These are phyloP conservation scores for Takashimella koratensis DNA, from an alignment of 1,284 basidiomycete genomes.

Conservation along the genomic window DNA sequence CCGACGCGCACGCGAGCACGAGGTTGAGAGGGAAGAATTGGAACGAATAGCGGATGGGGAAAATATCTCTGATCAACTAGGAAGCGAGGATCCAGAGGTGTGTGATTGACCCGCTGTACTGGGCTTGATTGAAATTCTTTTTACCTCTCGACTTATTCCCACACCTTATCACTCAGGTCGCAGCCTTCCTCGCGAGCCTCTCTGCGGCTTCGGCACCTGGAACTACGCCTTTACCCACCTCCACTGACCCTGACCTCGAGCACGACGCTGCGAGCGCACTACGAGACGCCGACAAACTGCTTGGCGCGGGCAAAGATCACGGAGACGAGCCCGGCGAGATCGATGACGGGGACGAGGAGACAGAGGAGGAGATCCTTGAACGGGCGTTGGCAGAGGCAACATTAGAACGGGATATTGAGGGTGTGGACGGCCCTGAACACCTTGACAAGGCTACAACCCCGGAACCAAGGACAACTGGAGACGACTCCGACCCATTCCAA, in stretches of 20 bases:
- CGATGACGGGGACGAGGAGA: conserved; percentile 29
- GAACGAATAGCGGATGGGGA: not conserved
- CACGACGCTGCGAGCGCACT: conserved; percentile 15
- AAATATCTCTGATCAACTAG: not conserved
- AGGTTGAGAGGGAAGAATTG: not conserved
- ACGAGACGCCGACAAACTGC: too few species aligned
- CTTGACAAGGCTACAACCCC: not conserved
- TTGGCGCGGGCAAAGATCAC: too few species aligned
- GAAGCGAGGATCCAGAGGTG: conserved; percentile 7
- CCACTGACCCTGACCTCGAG: conserved; percentile 4
- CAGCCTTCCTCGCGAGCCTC: conserved; percentile 11
- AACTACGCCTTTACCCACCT: not conserved
- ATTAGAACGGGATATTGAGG: not conserved
- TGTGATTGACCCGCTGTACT: not conserved
- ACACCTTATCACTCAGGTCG: conserved; percentile 10
- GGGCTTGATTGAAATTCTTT: conserved; percentile 1
- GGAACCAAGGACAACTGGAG: not conserved
- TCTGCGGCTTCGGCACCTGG: not conserved
- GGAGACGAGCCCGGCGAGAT: too few species aligned
- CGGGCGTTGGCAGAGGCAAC: conserved; percentile 29
- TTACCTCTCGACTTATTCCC: too few species aligned
- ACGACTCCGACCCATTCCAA: conserved; percentile 11
- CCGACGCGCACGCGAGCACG: too few species aligned
- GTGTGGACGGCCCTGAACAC: too few species aligned
- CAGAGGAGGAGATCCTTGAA: conserved; percentile 31